These are phyloP conservation scores for Dioszegia crocea DNA, from an alignment of 768 basidiomycete species.

Conservation along the genomic window DNA sequence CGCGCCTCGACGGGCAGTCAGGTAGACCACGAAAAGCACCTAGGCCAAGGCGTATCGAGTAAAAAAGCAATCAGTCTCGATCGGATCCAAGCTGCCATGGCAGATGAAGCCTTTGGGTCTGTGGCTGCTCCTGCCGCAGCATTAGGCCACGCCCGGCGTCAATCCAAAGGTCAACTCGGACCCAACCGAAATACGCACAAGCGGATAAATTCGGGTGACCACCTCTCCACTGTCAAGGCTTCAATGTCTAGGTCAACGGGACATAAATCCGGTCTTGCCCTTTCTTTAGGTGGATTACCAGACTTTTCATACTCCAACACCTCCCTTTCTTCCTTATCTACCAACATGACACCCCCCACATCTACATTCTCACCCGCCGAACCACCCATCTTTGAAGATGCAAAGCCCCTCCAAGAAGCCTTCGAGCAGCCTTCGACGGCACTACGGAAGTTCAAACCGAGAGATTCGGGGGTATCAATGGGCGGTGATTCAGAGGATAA, in stretches of 20 bases:
- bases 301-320: constrained; percentile 38
- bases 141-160: background rate
- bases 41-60: no score
- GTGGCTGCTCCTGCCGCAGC: background rate
- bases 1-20: constrained; percentile 31
- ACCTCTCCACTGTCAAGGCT: constrained; percentile 10
- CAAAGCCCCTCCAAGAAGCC: constrained; percentile 45
- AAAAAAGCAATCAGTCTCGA: constrained; percentile 41
- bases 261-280: constrained; percentile 42
- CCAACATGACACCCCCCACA: constrained; percentile 33
- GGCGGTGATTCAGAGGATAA: constrained; percentile 19
- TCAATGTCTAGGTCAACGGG: constrained; percentile 43
- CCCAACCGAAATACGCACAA: constrained; percentile 18
- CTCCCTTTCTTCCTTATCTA: constrained; percentile 37
- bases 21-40: constrained; percentile 19
- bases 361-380: constrained; percentile 38
- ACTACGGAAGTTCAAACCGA: constrained; percentile 44
- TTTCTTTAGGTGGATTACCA: constrained; percentile 33
- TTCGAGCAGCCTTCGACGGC: constrained; percentile 32
- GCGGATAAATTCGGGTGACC: constrained; percentile 32
- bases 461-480: constrained; percentile 46
- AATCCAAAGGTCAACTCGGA: background rate
- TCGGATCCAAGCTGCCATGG: constrained; percentile 15
- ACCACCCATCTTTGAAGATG: constrained; percentile 47
- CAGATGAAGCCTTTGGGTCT: constrained; percentile 32